These are phyloP conservation scores for Inonotus obliquus DNA, from an alignment of 1,284 basidiomycete genomes.

Conservation along the genomic window DNA sequence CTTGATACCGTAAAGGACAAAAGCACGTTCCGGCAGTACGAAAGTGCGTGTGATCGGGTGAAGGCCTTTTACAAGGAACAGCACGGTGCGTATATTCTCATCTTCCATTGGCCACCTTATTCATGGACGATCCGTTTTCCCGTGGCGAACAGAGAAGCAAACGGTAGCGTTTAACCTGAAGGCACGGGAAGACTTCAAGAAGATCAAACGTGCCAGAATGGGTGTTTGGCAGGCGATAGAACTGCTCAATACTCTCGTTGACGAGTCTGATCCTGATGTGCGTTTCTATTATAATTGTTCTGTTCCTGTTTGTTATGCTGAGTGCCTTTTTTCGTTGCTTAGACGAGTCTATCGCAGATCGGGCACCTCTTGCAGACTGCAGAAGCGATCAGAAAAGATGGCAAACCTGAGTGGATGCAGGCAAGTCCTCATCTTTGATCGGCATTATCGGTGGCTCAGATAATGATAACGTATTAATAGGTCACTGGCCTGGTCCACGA, in stretches of 20 bases:
- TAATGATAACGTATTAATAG: conserved; percentile 22
- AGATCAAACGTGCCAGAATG: conserved; percentile 61
- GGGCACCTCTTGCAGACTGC: conserved; percentile 90
- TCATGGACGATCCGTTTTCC: conserved; percentile 1
- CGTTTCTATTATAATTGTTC: conserved; percentile 25
- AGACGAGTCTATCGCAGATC: conserved; percentile 81
- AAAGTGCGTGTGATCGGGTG: conserved; percentile 81
- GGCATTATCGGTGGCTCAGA: conserved; percentile 32
- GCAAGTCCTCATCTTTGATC: conserved; percentile 34
- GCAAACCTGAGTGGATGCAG: conserved; percentile 90
- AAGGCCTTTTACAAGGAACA: conserved; percentile 87
- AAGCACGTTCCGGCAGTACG: conserved; percentile 64
- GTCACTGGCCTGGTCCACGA: conserved; percentile 86
- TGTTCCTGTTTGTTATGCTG: conserved; percentile 9
- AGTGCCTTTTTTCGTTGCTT: conserved; percentile 26
- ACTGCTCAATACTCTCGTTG: conserved; percentile 82
- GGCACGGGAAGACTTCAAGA: conserved; percentile 70
- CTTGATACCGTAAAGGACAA: conserved; percentile 82
- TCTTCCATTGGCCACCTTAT: neutral
- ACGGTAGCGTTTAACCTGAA: conserved; percentile 81
- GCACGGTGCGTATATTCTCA: conserved; percentile 46
- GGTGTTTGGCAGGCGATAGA: conserved; percentile 89
- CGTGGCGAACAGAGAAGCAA: conserved; percentile 63
- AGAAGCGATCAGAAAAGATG: conserved; percentile 85
- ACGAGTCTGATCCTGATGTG: conserved; percentile 85